A percentile compares a stretch with the other conserved stretches of the same genome.
These are phyloP conservation scores for Moelleriella libera DNA, from an alignment of 2,329 filamentous ascomycete genomes.

Conservation along the genomic window DNA sequence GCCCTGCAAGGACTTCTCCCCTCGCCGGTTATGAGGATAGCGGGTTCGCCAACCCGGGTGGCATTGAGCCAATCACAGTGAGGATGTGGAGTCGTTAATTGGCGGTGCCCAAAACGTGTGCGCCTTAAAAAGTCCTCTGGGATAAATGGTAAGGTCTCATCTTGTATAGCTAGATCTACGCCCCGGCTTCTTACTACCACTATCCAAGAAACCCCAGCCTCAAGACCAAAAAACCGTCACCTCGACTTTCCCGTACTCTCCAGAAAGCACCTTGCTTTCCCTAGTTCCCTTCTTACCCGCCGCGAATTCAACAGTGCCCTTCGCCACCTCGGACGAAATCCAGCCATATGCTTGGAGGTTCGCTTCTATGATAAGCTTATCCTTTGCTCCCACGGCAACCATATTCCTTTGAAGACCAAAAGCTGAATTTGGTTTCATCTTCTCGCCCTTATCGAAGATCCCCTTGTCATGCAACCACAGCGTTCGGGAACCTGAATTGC, in stretches of 20 bases:
- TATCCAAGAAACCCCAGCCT: no score
- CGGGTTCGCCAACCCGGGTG: no score
- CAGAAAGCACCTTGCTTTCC: background rate
- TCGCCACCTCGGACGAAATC: background rate
- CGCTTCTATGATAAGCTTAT: background rate
- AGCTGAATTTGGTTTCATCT: background rate
- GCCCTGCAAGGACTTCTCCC: no score
- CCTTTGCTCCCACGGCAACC: background rate
- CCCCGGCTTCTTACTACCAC: no score
- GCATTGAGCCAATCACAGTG: no score
- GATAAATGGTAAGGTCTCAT: no score
- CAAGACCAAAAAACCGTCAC: constrained; percentile 13
- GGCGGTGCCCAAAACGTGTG: no score
- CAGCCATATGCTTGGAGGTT: background rate
- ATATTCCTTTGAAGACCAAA: background rate
- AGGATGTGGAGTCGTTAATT: no score
- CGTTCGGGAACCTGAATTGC: background rate
- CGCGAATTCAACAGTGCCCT: background rate
- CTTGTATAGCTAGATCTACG: no score
- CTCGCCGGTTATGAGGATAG: no score
- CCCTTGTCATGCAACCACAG: background rate
- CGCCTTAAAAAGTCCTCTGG: no score
- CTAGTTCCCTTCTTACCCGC: background rate
- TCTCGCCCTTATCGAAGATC: background rate
- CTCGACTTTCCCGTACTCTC: background rate